These are phyloP conservation scores for Coelastrella sp. DNA, from an alignment of 139 green algal species.

Conservation along the genomic window DNA sequence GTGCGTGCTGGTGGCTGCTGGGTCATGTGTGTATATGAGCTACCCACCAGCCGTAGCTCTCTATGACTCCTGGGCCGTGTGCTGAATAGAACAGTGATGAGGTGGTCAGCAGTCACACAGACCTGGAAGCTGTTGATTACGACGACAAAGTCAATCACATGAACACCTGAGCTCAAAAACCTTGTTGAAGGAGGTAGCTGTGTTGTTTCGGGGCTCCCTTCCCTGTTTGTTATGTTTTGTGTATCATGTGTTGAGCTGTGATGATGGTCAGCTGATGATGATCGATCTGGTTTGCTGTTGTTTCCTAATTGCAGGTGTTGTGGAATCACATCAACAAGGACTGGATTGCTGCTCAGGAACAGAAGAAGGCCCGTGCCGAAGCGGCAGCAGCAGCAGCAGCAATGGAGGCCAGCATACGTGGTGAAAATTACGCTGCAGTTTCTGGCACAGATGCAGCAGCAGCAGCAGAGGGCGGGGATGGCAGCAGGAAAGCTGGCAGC, in stretches of 20 bases:
- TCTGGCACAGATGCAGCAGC: neutral
- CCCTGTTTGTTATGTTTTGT: too few relatives aligned
- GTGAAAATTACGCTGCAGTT: constrained; percentile 33
- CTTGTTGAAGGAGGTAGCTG: constrained; percentile 34
- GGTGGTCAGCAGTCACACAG: neutral
- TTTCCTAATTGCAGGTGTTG: constrained; percentile 20
- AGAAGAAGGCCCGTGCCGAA: constrained; percentile 37
- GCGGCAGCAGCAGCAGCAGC: constrained; percentile 30
- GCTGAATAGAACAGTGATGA: neutral
- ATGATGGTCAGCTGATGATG: neutral
- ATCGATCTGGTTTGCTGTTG: neutral
- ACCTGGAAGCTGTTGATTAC: constrained; percentile 40
- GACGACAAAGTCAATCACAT: constrained; percentile 48
- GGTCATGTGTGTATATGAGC: too few relatives aligned
- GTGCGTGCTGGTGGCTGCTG: too few relatives aligned
- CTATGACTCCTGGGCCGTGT: too few relatives aligned
- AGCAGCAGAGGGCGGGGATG: neutral
- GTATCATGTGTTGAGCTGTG: too few relatives aligned
- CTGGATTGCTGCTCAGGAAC: constrained; percentile 59
- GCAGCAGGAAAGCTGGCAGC: neutral
- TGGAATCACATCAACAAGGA: constrained; percentile 63
- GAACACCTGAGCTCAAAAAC: constrained; percentile 36
- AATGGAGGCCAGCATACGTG: neutral
- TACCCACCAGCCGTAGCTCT: too few relatives aligned
- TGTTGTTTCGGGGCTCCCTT: too few relatives aligned